A percentile compares a stretch with the other conserved stretches of the same genome.
Conservation (phyloP, 2,329 filamentous ascomycete species). For the Aspergillus sp. region DNA sequence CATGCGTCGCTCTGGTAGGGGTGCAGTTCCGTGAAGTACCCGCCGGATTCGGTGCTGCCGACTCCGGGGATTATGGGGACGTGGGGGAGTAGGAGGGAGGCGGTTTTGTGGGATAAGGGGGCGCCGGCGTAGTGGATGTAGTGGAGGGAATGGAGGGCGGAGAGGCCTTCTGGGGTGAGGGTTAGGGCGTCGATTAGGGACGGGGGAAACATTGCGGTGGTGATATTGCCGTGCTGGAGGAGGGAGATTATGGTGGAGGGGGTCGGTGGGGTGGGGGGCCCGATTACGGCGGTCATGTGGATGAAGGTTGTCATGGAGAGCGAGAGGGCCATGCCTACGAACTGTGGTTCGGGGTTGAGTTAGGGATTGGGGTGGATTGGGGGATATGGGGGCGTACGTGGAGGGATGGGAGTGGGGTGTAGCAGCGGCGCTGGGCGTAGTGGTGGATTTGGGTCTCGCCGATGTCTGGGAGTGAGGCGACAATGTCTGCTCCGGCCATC, state of each 20-base stretch:
- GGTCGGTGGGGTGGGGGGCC: conserved; percentile 17
- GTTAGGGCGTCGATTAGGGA: conserved; percentile 27
- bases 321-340: conserved; percentile 22
- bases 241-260: conserved; percentile 19
- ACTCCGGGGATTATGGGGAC: conserved; percentile 21
- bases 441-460: conserved; percentile 15
- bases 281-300: conserved; percentile 20
- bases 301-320: conserved; percentile 21
- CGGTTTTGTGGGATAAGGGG: conserved; percentile 28
- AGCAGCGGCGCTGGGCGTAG: conserved; percentile 18
- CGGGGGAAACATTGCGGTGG: conserved; percentile 23
- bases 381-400: conserved; percentile 18
- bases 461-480: conserved; percentile 9
- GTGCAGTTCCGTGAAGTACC: conserved; percentile 18
- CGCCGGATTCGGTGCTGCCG: conserved; percentile 27
- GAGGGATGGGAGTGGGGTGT: conserved; percentile 26
- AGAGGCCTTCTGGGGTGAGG: conserved; percentile 11
- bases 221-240: conserved; percentile 17
- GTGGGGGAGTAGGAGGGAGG: conserved; percentile 22
- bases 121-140: conserved; percentile 25
- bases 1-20: conserved; percentile 15
- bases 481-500: conserved; percentile 17
- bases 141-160: conserved; percentile 19
- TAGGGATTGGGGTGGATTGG: not conserved
- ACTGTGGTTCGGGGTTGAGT: conserved; percentile 4